Base-by-base conservation (phyloP, 805 yeast species). In the Saccharomyces paradoxus region DNA sequence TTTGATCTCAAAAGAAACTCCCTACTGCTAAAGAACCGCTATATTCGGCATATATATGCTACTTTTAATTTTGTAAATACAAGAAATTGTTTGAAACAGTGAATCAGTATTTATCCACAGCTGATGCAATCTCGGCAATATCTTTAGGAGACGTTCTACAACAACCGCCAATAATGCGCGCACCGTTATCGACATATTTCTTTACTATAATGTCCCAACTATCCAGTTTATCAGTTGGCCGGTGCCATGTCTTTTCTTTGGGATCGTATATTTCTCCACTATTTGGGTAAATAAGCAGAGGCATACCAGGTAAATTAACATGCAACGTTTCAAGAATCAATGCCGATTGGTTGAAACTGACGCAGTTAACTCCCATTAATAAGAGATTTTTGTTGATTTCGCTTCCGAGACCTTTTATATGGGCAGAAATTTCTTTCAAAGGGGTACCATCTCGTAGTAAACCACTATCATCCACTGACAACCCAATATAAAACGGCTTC, bases 341-440 rank as follows among this genome's bases (percentile, higher is more conserved):
- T 0, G 69, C 55, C 1, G 84, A 77, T 14, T 61, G 60, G n/a
- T 67, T 61, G 49, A 75, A 74, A n/a, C 79, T 76, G 49, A 84
- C 78, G 66, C 95, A 87, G 62, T 87, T 87, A 56, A 83, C 79
- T 0, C 94, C 94, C 22, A 84, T 63, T 0, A 81, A 82, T 4
- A 80, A 46, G 49, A 78, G 65, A 46, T 69, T 62, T 8, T 57
- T 63, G 41, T 55, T 62, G 46, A 60, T 60, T 4, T 60, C 55
- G 1, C 67, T 59, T 17, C 44, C 44, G 22, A 37, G 44, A 17
- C 44, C 22, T 37, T 37, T 37, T 37, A 37, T 21, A 21, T 37
- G 24, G 44, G 24, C 44, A 8, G 44, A 17, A 7, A 77, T 63
- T 1, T 69, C 68, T 0, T 54, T 56, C 41, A 79, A 48, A 0